phyloP scores from a whole-genome alignment of 1,139 yeast genomes.

The Pichia sp. region DNA sequence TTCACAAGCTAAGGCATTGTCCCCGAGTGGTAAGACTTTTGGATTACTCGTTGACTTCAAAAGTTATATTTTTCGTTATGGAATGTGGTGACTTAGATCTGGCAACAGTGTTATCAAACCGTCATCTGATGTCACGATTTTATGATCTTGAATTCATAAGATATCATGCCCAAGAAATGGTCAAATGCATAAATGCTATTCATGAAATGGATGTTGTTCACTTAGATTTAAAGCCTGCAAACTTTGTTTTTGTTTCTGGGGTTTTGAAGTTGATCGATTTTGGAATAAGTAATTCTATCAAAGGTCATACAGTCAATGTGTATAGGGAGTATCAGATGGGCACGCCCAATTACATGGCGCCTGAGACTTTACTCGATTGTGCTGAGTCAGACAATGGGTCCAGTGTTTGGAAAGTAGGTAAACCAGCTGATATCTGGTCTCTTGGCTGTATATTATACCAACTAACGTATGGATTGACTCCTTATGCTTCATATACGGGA shows the following conservation, averaged over 20 bases:
- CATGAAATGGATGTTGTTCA: conserved; percentile 88
- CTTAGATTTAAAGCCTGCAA: conserved; percentile 94
- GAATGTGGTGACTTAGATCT: conserved; percentile 94
- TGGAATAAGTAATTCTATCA: conserved; percentile 93
- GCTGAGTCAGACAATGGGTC: conserved; percentile 30
- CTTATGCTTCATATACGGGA: conserved; percentile 78
- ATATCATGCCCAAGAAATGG: conserved; percentile 74
- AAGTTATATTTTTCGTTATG: conserved; percentile 73
- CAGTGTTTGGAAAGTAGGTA: conserved; percentile 73
- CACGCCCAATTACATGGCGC: conserved; percentile 97
- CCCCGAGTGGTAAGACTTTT: conserved; percentile 74
- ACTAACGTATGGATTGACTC: conserved; percentile 91
- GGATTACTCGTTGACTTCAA: conserved; percentile 66
- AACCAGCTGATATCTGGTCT: conserved; percentile 97
- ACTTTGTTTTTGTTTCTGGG: conserved; percentile 84
- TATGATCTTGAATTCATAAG: conserved; percentile 77
- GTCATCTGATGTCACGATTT: conserved; percentile 35
- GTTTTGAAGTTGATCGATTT: conserved; percentile 85
- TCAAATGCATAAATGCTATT: conserved; percentile 81
- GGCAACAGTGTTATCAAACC: conserved; percentile 70
- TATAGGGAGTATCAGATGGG: conserved; percentile 92
- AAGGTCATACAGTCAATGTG: conserved; percentile 86
- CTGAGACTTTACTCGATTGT: conserved; percentile 80
- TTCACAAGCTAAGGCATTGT: conserved; percentile 55
- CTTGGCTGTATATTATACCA: conserved; percentile 95